These are phyloP conservation scores for Grosmannia huntii DNA, from an alignment of 2,329 filamentous ascomycete genomes.

Conservation along the genomic window DNA sequence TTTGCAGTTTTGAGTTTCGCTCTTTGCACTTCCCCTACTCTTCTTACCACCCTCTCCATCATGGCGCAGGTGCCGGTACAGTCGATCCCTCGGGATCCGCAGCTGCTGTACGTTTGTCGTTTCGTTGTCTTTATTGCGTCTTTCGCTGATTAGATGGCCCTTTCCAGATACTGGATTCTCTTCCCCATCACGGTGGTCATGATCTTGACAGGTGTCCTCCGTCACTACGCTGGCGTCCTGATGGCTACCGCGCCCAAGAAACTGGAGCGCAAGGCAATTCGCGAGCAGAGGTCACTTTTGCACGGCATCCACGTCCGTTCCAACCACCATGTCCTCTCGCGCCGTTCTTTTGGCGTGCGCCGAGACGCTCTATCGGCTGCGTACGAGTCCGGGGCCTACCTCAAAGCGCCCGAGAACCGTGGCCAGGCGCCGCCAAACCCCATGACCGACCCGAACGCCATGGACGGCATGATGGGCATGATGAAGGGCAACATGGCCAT, in stretches of 20 bases:
- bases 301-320: slow-evolving; percentile 74
- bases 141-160: not conserved
- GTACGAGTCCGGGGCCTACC: slow-evolving; percentile 74
- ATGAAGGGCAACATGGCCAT: slow-evolving; percentile 99
- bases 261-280: slow-evolving; percentile 59
- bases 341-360: slow-evolving; percentile 62
- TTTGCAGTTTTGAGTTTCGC: too few relatives aligned
- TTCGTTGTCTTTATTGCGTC: slow-evolving; percentile 9
- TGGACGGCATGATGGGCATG: slow-evolving; percentile 99
- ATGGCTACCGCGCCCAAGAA: slow-evolving; percentile 78
- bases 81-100: slow-evolving; percentile 96
- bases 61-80: slow-evolving; percentile 85
- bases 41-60: not conserved
- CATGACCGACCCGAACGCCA: slow-evolving; percentile 86
- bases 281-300: slow-evolving; percentile 74
- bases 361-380: slow-evolving; percentile 70
- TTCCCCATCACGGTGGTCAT: slow-evolving; percentile 96
- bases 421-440: slow-evolving; percentile 87
- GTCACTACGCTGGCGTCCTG: slow-evolving; percentile 90
- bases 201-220: slow-evolving; percentile 89
- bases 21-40: not conserved
- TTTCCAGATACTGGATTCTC: slow-evolving; percentile 87
- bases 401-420: slow-evolving; percentile 77
- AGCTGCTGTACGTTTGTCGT: slow-evolving; percentile 65
- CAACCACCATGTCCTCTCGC: slow-evolving; percentile 71